Evolutionary conservation across 768 basidiomycete species (phyloP), one percentile per base, ranked within the genome.

Genomic region (Suillus brevipes): DNA sequence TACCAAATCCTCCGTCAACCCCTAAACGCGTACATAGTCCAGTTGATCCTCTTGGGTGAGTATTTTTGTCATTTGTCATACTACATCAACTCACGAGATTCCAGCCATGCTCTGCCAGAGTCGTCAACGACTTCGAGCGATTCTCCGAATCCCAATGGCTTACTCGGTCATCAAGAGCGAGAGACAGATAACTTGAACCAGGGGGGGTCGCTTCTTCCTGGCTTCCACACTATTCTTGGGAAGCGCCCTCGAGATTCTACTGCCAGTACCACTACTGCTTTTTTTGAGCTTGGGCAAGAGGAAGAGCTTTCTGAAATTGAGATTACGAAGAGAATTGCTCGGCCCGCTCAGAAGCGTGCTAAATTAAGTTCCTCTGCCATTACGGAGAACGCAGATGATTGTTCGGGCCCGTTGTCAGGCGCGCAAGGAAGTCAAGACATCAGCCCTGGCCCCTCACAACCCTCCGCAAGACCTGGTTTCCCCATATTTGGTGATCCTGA

Each of bases 171-270:
- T 28, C 38, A 63, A n/a, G 61, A 38, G 18, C 56, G 6, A 63
- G 66, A 66, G 10, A 45, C 34, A 40, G 70, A 67, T 28, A 67
- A 66, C 34, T 65, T 65, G 31, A 65, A 53, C 20, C 68, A 70
- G 43, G 28, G 62, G 14, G 63, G 71, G 42, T 65, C 58, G 49
- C 68, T 76, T 52, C 65, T 76, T 20, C 72, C 83, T 49, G 82
- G 80, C 13, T 72, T 81, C 64, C 79, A 81, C 50, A 82, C 77
- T 25, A 78, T 81, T 37, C 80, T 91, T 20, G 90, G 90, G n/a
- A 92, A 91, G 72, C 85, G 88, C 40, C 83, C 80, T 60, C 81
- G 89, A 66, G 85, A 86, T 67, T 79, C 84, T 2, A 75, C 79
- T 10, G 77, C 80, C 13, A 84, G 81, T 67, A 78, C 79, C 60